Conservation (phyloP, 2,329 filamentous ascomycete species). For the Plenodomus lindquistii region DNA sequence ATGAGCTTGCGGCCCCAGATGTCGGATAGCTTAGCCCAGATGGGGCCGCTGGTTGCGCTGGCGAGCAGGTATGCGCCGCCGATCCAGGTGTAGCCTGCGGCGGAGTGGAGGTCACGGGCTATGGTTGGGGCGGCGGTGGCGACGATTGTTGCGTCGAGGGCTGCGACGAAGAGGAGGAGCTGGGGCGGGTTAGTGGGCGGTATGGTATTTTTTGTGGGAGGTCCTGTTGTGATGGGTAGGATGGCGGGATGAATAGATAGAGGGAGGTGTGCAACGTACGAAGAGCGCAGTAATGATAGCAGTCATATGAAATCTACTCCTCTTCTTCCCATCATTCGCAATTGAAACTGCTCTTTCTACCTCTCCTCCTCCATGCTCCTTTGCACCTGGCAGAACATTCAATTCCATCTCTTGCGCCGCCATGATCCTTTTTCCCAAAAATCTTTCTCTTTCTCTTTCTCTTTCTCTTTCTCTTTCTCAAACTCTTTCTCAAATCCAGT, state of each 20-base stretch:
- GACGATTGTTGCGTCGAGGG: slow-evolving; percentile 60
- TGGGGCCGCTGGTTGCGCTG: slow-evolving; percentile 66
- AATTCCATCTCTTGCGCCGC: no score
- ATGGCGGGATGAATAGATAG: not conserved
- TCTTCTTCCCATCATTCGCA: slow-evolving; percentile 14
- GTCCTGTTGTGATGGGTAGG: not conserved
- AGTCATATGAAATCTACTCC: slow-evolving; percentile 30
- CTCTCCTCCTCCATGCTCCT: not conserved
- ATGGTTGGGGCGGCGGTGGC: slow-evolving; percentile 71
- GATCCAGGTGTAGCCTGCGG: slow-evolving; percentile 76
- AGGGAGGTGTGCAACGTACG: slow-evolving; percentile 20
- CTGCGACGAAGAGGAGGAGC: slow-evolving; percentile 48
- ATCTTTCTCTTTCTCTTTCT: no score
- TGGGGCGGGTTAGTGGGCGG: slow-evolving; percentile 5
- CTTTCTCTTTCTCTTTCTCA: no score
- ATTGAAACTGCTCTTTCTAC: slow-evolving; percentile 1
- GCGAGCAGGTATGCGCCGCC: slow-evolving; percentile 73
- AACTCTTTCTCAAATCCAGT: no score
- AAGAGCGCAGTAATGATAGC: slow-evolving; percentile 40
- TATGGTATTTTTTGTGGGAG: not conserved
- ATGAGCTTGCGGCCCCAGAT: slow-evolving; percentile 63
- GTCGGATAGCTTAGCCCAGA: slow-evolving; percentile 68
- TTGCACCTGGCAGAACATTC: no score
- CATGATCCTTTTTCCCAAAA: no score
- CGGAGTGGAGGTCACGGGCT: slow-evolving; percentile 64